Percentiles rank a stretch among this genome's conserved stretches.
Conservation (phyloP, 2,329 filamentous ascomycete species). For the Tetracladium maxilliforme region DNA sequence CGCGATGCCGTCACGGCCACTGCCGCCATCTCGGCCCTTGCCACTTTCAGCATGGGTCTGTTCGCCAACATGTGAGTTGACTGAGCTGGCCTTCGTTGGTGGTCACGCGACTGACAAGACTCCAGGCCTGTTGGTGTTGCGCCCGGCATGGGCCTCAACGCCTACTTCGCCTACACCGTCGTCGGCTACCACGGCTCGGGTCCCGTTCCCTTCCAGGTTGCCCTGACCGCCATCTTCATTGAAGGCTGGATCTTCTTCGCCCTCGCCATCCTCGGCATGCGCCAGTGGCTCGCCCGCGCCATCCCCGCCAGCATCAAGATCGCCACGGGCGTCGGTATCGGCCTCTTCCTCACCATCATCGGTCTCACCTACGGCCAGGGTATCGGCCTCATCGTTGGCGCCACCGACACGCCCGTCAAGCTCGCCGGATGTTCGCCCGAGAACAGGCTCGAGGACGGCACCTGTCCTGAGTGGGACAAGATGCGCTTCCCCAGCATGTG, state of each 20-base stretch:
- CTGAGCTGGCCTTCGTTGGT: constrained; percentile 7
- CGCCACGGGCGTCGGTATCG: constrained; percentile 74
- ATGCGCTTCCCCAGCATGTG: constrained; percentile 78
- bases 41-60: constrained; percentile 72
- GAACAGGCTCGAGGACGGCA: constrained; percentile 22
- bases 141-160: constrained; percentile 71
- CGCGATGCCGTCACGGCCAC: constrained; percentile 73
- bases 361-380: constrained; percentile 69
- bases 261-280: constrained; percentile 65
- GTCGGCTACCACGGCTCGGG: constrained; percentile 67
- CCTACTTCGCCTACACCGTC: constrained; percentile 68
- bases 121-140: constrained; percentile 49
- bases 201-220: constrained; percentile 57
- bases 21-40: constrained; percentile 65
- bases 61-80: constrained; percentile 49
- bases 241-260: constrained; percentile 78
- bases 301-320: constrained; percentile 79
- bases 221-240: constrained; percentile 75
- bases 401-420: constrained; percentile 51
- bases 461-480: constrained; percentile 50
- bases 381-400: constrained; percentile 64
- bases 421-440: constrained; percentile 40
- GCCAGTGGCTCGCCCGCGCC: constrained; percentile 75
- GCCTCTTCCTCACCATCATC: constrained; percentile 62
- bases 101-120: background rate